Evolutionary conservation across 768 basidiomycete genomes (phyloP), one percentile per base, ranked within the genome.

Genomic region (Termitomyces sp.): DNA sequence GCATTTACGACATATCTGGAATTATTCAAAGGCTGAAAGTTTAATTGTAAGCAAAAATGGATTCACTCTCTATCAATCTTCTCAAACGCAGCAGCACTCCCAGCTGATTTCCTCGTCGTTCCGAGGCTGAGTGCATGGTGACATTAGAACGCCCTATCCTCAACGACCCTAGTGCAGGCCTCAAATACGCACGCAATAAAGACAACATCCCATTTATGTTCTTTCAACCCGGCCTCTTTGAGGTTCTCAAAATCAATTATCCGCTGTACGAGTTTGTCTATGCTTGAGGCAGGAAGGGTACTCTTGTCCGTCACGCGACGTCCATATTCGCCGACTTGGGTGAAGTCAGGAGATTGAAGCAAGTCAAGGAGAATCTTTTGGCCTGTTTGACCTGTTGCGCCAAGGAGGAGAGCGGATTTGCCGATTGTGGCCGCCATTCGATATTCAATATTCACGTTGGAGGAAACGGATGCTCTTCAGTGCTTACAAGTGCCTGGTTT

Each of bases 1-100:
- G 87, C 86, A 54, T 84, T 83, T 49, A 91, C 69, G n/a, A 91
- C 89, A 66, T 90, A 90, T 68, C 89, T 88, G 46, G 45, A 41
- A 6, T 41, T n/a, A 18, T 41, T 33, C 31, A 57, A 30, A 16
- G 6, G 15, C 24, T 37, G 39, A 51, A 13, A 53, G 6, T 30
- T 54, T 22, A 12, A 41, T 6, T 24, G 24, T 39, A 20, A 31
- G 34, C 37, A 56, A 44, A 36, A 46, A n/a, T 34, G 20, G 20
- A 74, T 82, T 60, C 63, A 91, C 85, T 89, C 85, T 70, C 86
- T 75, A 65, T 92, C 91, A 58, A 93, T 90, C 74, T 83, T 88
- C 67, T 87, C 85, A 61, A 91, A 93, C 9, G 79, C 79, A 37
- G 78, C 82, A 0, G 80, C 81, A 61, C 86, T 81, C 3, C 89